These are phyloP conservation scores for Hordeum marinum DNA, from an alignment of 176 grass and related monocot species.

Conservation along the genomic window DNA sequence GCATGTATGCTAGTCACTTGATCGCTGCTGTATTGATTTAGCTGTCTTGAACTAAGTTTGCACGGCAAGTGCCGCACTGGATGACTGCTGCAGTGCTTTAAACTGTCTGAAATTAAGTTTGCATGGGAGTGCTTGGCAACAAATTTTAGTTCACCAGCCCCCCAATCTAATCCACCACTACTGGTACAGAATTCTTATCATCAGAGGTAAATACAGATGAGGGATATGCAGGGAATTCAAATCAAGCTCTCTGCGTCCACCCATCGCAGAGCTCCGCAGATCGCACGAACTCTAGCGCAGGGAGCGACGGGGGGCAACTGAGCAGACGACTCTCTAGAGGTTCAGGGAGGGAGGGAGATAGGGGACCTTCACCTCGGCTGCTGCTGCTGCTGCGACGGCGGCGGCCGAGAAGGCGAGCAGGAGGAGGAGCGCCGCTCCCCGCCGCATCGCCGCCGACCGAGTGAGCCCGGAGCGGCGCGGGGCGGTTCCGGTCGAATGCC, in stretches of 20 bases:
- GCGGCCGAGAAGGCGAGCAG: slow-evolving; percentile 17
- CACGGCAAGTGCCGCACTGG: background rate
- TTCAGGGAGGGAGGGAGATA: background rate
- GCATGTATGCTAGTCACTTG: background rate
- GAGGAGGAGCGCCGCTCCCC: background rate
- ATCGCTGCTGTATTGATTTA: background rate
- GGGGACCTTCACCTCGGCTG: background rate
- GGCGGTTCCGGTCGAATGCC: background rate
- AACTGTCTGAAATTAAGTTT: background rate
- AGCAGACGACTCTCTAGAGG: background rate
- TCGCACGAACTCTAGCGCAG: background rate
- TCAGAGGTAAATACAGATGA: background rate
- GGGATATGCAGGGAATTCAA: background rate
- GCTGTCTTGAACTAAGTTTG: background rate
- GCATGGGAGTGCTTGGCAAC: background rate
- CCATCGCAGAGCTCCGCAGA: background rate
- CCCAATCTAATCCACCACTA: background rate
- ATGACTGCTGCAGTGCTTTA: background rate
- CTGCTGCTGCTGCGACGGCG: background rate
- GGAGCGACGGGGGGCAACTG: too few species aligned
- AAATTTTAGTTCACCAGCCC: background rate
- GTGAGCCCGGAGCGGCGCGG: background rate
- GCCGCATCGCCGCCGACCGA: slow-evolving; percentile 15
- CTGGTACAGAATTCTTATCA: background rate
- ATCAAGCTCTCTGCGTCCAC: background rate